Base-by-base conservation (phyloP, 345 rosid species). In the Aethionema arabicum region DNA sequence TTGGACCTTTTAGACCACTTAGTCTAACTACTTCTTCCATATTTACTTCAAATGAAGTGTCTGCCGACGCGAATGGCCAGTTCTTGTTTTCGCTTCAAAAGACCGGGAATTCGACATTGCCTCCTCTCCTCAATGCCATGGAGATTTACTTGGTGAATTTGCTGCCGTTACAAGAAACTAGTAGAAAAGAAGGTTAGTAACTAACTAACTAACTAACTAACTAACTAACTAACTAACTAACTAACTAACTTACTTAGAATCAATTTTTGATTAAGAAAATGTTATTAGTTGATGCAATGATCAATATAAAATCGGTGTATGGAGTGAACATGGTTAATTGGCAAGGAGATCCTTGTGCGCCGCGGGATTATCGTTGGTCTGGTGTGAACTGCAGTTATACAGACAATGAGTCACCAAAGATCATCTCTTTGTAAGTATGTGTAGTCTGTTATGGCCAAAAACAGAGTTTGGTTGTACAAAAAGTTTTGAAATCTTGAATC, bases 341-440 rank as follows among this genome's bases (percentile, higher is more conserved):
- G 87, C 76, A 80, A 70, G 87, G 87, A 66, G 87, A 82, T 74
- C 78, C 81, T 13, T 76, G 81, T 15, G 43, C 41, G 29, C 79
- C 79, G 3, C 52, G 6, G 39, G 62, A 5, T 36, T 69, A 71
- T 63, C 9, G n/a, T 15, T 80, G 84, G 84, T 56, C 74, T 0
- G 84, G 84, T 57, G 51, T 82, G 32, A 61, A 63, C 33, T 82
- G 84, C 75, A 72, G 61, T 73, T 50, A 55, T 35, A 32, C 6
- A 35, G 74, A 39, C 6, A 31, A 65, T 14, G 56, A 54, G 49
- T 55, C 53, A 12, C 76, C 78, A 13, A 73, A 63, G 3, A 77
- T 83, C 40, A 74, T 42, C 51, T 74, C 79, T 48, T 50, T 85
- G 88, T 85, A 67, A 77, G 87, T 29, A 33, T 41, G 12, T 7